phyloP scores from a whole-genome alignment of 2,329 filamentous ascomycete genomes.

The Diplodia mutila region DNA sequence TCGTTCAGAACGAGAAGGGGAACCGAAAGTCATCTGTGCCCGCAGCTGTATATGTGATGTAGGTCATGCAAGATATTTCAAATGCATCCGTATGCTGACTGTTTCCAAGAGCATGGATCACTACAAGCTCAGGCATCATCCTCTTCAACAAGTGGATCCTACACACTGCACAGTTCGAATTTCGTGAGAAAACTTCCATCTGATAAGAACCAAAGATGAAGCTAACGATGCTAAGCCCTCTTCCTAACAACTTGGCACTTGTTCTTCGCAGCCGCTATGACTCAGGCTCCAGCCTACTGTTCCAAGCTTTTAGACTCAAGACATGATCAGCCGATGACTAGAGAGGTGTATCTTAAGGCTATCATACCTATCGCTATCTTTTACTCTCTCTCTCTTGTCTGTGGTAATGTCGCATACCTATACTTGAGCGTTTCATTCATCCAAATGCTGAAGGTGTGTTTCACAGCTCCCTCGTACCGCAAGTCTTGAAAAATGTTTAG shows the following conservation, averaged over 20 bases:
- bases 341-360: constrained; percentile 31
- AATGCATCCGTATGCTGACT: neutral
- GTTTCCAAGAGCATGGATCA: constrained; percentile 71
- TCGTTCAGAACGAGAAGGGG: neutral
- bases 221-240: constrained; percentile 25
- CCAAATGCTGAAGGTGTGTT: constrained; percentile 33
- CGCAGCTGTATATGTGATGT: constrained; percentile 33
- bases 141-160: constrained; percentile 92
- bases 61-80: neutral
- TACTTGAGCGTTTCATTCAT: constrained; percentile 35
- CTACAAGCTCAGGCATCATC: constrained; percentile 79
- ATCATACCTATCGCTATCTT: constrained; percentile 34
- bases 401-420: constrained; percentile 33
- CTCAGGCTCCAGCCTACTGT: constrained; percentile 32
- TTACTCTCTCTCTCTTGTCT: constrained; percentile 32
- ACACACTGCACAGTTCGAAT: constrained; percentile 64
- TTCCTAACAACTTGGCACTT: constrained; percentile 35
- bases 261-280: constrained; percentile 32
- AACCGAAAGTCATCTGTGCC: constrained; percentile 42
- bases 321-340: constrained; percentile 30
- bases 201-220: no score
- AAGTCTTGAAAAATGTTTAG: neutral
- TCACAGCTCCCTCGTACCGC: neutral
- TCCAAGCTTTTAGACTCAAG: constrained; percentile 32
- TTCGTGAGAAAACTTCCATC: constrained; percentile 58